A percentile compares a stretch with the other conserved stretches of the same genome.
phyloP scores from a whole-genome alignment of 2,329 filamentous ascomycete species.

The Sporothrix inflata region DNA sequence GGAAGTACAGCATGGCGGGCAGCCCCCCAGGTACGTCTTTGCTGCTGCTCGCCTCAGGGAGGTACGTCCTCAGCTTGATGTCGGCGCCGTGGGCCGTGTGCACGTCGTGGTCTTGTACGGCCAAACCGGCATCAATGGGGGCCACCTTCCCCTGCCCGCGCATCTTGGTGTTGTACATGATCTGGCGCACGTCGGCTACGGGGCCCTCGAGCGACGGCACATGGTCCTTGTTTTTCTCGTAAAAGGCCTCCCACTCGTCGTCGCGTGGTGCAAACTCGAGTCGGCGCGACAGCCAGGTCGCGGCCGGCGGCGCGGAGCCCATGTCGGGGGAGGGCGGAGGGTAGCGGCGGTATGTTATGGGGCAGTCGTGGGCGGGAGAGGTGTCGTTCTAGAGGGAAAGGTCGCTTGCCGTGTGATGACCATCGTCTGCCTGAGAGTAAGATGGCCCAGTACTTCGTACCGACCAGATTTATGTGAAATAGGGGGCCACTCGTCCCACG shows the following conservation, averaged over 20 bases:
- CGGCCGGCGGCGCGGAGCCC: constrained; percentile 2
- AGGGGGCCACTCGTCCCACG: background rate
- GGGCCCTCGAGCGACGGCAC: constrained; percentile 1
- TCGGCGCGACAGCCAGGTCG: constrained; percentile 4
- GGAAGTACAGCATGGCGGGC: constrained; percentile 19
- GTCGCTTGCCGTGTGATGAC: too few species aligned
- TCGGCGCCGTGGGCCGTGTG: background rate
- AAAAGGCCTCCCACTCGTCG: constrained; percentile 14
- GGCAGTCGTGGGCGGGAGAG: background rate
- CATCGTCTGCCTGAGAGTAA: too few species aligned
- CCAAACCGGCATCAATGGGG: background rate
- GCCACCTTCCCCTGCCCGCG: background rate
- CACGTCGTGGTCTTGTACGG: background rate
- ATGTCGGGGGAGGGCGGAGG: background rate
- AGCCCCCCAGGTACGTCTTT: background rate
- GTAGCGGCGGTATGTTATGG: background rate
- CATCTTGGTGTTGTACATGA: constrained; percentile 21
- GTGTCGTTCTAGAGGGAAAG: background rate
- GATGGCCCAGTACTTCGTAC: too few species aligned
- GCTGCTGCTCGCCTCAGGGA: background rate
- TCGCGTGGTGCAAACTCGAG: background rate
- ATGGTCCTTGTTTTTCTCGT: background rate
- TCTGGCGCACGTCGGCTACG: background rate
- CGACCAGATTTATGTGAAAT: background rate
- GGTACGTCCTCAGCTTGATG: background rate